Conservation (phyloP, 129 eudicot genomes). For the Ambrosia artemisiifolia region DNA sequence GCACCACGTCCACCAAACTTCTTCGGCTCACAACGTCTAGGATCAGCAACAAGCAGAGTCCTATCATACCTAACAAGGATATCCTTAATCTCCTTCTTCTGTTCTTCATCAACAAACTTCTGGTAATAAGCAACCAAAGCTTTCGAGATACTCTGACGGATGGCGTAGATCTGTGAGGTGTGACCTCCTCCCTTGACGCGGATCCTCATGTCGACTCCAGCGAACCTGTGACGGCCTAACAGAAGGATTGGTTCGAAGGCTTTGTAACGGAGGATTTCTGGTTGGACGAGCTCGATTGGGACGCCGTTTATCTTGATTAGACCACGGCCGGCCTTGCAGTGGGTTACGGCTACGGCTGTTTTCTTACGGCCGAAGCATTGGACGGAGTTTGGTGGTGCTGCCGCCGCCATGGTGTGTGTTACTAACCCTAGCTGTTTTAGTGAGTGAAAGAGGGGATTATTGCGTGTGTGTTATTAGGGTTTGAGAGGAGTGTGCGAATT, state of each 20-base stretch:
- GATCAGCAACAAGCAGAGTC: conserved; percentile 13
- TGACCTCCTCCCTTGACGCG: conserved; percentile 9
- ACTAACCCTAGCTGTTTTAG: conserved; percentile 8
- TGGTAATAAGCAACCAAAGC: conserved; percentile 11
- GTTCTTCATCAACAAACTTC: conserved; percentile 13
- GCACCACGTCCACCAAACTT: conserved; percentile 20
- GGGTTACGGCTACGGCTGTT: conserved; percentile 19
- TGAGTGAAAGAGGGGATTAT: neutral
- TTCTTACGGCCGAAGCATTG: conserved; percentile 23
- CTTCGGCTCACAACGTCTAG: conserved; percentile 16
- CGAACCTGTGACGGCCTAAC: conserved; percentile 9
- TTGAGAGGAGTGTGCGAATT: neutral
- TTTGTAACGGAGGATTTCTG: conserved; percentile 16
- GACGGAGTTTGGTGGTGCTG: conserved; percentile 9
- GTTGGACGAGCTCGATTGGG: conserved; percentile 14
- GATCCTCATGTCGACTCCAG: conserved; percentile 13
- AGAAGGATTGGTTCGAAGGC: conserved; percentile 15
- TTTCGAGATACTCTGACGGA: conserved; percentile 10
- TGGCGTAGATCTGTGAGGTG: conserved; percentile 3
- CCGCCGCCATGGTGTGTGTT: neutral
- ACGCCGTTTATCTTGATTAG: conserved; percentile 16
- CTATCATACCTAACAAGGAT: conserved; percentile 7
- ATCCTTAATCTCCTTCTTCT: conserved; percentile 15
- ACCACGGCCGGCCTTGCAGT: conserved; percentile 19
- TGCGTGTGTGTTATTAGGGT: neutral